Evolutionary conservation across 495 filamentous ascomycete genomes (phyloP).

Genomic region (Aspergillus baeticus): DNA sequence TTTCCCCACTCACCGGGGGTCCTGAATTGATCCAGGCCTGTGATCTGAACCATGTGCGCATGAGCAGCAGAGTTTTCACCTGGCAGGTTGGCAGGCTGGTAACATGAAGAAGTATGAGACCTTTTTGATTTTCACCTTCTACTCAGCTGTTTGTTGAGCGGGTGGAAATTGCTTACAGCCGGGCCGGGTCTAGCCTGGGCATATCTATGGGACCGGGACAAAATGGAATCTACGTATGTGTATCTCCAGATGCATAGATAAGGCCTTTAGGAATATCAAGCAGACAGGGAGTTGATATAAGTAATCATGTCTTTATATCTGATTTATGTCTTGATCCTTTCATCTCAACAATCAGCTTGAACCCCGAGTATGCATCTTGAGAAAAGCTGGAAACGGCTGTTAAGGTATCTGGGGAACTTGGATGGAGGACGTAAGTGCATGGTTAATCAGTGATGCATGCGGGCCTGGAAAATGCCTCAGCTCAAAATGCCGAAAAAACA

Average conservation of each 20-base stretch:
- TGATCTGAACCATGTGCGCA: slow-evolving; percentile 13
- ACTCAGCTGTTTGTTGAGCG: background rate
- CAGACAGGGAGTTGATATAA: no score
- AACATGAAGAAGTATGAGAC: background rate
- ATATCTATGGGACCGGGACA: background rate
- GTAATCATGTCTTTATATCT: no score
- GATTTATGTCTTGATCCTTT: no score
- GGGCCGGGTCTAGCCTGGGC: slow-evolving; percentile 2
- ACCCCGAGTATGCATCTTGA: no score
- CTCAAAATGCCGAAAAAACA: slow-evolving; percentile 1
- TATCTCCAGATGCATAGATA: no score
- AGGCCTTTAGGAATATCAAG: no score
- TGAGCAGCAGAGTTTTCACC: slow-evolving; percentile 9
- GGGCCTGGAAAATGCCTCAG: slow-evolving; percentile 18
- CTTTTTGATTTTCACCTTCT: background rate
- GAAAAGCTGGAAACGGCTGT: background rate
- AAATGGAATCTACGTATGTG: no score
- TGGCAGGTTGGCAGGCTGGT: background rate
- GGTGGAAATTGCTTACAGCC: background rate
- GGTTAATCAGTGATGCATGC: slow-evolving; percentile 18
- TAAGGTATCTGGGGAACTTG: slow-evolving; percentile 2
- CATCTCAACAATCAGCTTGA: no score
- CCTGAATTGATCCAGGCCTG: slow-evolving; percentile 11
- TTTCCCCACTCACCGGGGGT: slow-evolving; percentile 4
- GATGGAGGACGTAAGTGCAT: background rate